A percentile compares a stretch with the other conserved stretches of the same genome.
Conservation (phyloP, 768 basidiomycete species). For the Cyathus striatus region DNA sequence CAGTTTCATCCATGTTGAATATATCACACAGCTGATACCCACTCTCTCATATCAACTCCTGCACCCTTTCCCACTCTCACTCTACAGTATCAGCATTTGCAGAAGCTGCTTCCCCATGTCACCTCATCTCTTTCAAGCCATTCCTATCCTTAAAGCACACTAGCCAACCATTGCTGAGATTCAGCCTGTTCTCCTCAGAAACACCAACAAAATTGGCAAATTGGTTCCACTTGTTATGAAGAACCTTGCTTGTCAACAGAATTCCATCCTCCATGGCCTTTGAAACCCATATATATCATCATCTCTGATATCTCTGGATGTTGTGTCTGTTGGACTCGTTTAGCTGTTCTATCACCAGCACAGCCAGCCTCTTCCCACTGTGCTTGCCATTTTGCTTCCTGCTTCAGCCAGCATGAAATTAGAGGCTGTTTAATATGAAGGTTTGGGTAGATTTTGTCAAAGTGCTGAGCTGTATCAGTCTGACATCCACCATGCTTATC, state of each 20-base stretch:
- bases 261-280: conserved; percentile 25
- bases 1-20: conserved; percentile 31
- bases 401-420: background rate
- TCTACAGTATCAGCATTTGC: conserved; percentile 14
- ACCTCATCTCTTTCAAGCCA: conserved; percentile 18
- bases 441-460: background rate
- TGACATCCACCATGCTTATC: background rate
- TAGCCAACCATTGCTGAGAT: conserved; percentile 30
- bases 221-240: conserved; percentile 23
- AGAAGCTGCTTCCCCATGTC: conserved; percentile 29
- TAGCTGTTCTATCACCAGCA: conserved; percentile 7
- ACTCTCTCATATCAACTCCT: conserved; percentile 17
- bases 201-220: conserved; percentile 27
- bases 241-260: conserved; percentile 25
- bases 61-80: conserved; percentile 15
- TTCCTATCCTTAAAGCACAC: conserved; percentile 14
- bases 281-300: conserved; percentile 29
- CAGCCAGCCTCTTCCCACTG: background rate
- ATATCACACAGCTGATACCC: conserved; percentile 20
- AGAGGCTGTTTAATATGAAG: background rate
- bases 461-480: background rate
- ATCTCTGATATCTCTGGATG: conserved; percentile 27
- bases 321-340: conserved; percentile 19
- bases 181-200: conserved; percentile 23
- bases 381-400: background rate